phyloP scores from a whole-genome alignment of 805 yeast genomes.

The Kluyveromyces nonfermentans region DNA sequence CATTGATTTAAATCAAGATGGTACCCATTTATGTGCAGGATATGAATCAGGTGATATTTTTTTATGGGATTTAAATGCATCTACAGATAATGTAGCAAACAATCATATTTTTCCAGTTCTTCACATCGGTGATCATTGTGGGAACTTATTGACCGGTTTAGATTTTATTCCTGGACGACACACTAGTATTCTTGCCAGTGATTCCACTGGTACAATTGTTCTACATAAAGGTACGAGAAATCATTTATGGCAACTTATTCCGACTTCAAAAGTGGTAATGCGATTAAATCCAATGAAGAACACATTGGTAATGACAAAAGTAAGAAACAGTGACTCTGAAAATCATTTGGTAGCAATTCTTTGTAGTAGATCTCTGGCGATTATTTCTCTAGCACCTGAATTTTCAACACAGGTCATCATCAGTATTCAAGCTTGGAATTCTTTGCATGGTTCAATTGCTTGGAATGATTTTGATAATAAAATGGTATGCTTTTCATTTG shows the following conservation, averaged over 20 bases:
- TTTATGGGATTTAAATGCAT: constrained; percentile 52
- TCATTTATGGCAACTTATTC: constrained; percentile 19
- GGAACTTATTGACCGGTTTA: constrained; percentile 33
- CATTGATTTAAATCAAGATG: constrained; percentile 57
- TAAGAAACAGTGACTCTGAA: neutral
- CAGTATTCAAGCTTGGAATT: neutral
- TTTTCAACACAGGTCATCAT: constrained; percentile 4
- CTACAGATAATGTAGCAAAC: constrained; percentile 21
- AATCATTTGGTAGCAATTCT: constrained; percentile 18
- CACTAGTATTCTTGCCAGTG: constrained; percentile 48
- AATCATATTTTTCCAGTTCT: constrained; percentile 22
- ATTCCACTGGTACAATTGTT: constrained; percentile 47
- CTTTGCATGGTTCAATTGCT: neutral
- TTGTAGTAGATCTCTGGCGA: constrained; percentile 14
- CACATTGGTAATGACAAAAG: neutral
- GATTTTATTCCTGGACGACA: constrained; percentile 42
- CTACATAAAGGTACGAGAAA: constrained; percentile 56
- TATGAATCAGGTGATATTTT: constrained; percentile 52
- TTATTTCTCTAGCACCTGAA: constrained; percentile 11
- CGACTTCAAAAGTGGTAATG: constrained; percentile 14
- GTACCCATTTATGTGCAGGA: constrained; percentile 61
- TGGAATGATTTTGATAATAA: neutral
- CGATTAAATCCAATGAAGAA: constrained; percentile 9
- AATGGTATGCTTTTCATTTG: neutral
- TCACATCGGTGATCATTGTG: constrained; percentile 27